A percentile compares a stretch with the other conserved stretches of the same genome.
Evolutionary conservation across 331 rosid species (phyloP).

Genomic region (Quercus tomentella): DNA sequence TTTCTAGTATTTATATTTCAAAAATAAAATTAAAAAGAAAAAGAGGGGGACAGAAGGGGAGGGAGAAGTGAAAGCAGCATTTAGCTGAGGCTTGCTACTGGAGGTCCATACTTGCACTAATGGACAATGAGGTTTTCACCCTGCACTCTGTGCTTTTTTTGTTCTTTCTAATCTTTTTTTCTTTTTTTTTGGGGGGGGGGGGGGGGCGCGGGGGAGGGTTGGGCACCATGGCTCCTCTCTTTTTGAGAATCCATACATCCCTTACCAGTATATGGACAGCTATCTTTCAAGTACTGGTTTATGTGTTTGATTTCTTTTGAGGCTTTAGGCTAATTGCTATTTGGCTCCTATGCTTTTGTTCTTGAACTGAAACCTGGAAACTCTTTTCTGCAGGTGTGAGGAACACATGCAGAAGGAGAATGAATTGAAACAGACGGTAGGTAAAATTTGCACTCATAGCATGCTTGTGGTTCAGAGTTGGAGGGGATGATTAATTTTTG

Average conservation of each 20-base stretch:
- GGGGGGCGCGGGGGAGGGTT: too few species aligned
- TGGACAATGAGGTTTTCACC: neutral
- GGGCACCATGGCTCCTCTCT: too few species aligned
- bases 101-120: neutral
- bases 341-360: neutral
- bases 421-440: constrained; percentile 61
- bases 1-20: neutral
- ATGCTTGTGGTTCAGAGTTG: constrained; percentile 2
- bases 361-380: constrained; percentile 9
- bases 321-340: neutral
- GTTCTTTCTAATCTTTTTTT: neutral
- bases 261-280: too few species aligned
- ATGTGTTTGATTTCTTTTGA: neutral
- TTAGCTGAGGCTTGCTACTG: neutral
- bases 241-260: too few species aligned
- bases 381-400: constrained; percentile 62
- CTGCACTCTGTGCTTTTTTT: neutral
- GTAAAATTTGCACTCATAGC: constrained; percentile 9
- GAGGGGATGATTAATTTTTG: neutral
- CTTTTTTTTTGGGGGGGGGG: too few species aligned
- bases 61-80: neutral
- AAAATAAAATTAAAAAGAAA: neutral
- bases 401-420: constrained; percentile 44
- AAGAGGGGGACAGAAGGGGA: neutral
- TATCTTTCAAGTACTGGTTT: too few species aligned